Evolutionary conservation across 2,329 filamentous ascomycete genomes (phyloP).

Genomic region (Phaeoacremonium minimum): DNA sequence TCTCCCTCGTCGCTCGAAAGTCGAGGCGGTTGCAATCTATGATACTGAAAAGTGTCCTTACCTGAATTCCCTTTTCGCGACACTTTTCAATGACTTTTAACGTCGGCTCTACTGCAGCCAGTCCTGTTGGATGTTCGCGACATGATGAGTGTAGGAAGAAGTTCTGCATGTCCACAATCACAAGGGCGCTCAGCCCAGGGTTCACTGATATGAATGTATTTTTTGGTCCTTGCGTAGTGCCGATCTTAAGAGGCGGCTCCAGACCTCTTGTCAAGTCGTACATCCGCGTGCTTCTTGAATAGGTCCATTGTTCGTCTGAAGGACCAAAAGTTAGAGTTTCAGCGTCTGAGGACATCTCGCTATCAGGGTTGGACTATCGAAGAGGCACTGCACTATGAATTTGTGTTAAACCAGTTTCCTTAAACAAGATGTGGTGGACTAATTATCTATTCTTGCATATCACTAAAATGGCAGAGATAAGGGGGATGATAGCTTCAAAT

Average conservation of each 20-base stretch:
- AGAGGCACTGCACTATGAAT: too few species aligned
- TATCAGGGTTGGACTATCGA: neutral
- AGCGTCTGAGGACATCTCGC: constrained; percentile 1
- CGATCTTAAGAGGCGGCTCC: constrained; percentile 11
- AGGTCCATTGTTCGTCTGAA: constrained; percentile 23
- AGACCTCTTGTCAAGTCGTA: constrained; percentile 22
- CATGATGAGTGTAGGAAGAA: constrained; percentile 41
- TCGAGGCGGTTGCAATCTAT: constrained; percentile 2
- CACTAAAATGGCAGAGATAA: too few species aligned
- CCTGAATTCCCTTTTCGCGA: constrained; percentile 42
- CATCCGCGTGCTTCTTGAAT: constrained; percentile 15
- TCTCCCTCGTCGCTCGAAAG: neutral
- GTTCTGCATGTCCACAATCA: constrained; percentile 51
- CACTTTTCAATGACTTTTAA: constrained; percentile 38
- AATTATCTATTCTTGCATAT: too few species aligned
- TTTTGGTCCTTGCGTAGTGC: constrained; percentile 19
- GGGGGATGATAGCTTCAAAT: too few species aligned
- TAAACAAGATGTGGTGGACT: too few species aligned
- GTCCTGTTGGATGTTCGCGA: constrained; percentile 32
- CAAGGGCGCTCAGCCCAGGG: constrained; percentile 35
- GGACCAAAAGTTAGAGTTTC: constrained; percentile 20
- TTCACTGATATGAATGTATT: constrained; percentile 29
- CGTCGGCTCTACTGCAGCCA: constrained; percentile 33
- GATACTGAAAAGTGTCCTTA: constrained; percentile 8
- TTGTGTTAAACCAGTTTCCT: too few species aligned